Evolutionary conservation across 805 yeast species (phyloP).

Genomic region (Scheffersomyces stipitis): DNA sequence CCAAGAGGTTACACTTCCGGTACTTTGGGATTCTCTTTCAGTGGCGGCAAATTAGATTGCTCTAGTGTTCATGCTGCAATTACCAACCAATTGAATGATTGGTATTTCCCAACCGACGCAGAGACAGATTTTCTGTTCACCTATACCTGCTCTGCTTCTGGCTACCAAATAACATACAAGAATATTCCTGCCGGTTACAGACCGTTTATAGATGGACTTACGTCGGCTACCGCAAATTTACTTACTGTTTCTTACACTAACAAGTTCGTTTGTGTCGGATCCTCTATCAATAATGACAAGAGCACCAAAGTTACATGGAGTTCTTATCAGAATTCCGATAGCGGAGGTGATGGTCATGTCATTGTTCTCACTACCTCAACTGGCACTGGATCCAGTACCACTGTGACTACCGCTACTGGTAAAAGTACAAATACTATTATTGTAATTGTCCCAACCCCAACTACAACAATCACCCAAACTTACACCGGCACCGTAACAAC

Average conservation of each 20-base stretch:
- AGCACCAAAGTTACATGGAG: slow-evolving; percentile 3
- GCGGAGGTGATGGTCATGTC: slow-evolving; percentile 8
- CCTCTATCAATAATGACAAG: neutral
- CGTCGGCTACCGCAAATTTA: slow-evolving; percentile 1
- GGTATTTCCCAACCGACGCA: slow-evolving; percentile 9
- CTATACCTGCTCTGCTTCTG: slow-evolving; percentile 12
- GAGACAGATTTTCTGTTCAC: slow-evolving; percentile 5
- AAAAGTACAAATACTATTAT: slow-evolving; percentile 11
- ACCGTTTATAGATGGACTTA: slow-evolving; percentile 15
- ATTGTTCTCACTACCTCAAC: slow-evolving; percentile 10
- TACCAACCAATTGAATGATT: slow-evolving; percentile 1
- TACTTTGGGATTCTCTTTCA: slow-evolving; percentile 17
- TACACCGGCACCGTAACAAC: slow-evolving; percentile 13
- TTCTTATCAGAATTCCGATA: slow-evolving; percentile 1
- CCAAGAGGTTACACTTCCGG: slow-evolving; percentile 21
- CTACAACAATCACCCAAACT: slow-evolving; percentile 13
- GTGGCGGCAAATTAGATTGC: slow-evolving; percentile 12
- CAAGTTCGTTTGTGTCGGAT: neutral
- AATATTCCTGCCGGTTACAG: slow-evolving; percentile 30
- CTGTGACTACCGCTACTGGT: slow-evolving; percentile 15
- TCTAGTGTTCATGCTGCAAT: neutral
- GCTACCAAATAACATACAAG: slow-evolving; percentile 7
- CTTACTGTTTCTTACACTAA: neutral
- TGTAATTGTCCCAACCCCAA: slow-evolving; percentile 18
- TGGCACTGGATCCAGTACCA: slow-evolving; percentile 18